Evolutionary conservation across 306 rosid genomes (phyloP).

Genomic region (Gleditsia sinensis): DNA sequence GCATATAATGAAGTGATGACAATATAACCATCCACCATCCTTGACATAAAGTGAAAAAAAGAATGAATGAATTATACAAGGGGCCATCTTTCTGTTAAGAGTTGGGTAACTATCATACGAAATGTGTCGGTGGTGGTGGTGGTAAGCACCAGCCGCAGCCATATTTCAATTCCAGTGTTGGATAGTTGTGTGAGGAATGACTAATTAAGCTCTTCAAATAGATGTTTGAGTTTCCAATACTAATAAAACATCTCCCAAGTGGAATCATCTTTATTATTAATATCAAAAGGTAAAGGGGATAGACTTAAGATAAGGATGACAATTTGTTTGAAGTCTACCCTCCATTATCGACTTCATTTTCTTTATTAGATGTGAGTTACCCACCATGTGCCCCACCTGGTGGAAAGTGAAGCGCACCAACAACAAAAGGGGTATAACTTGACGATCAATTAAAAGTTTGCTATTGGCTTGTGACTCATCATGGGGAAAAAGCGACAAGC

Average conservation of each 20-base stretch:
- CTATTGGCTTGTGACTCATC: constrained; percentile 61
- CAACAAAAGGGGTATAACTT: constrained; percentile 1
- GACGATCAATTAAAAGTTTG: constrained; percentile 25
- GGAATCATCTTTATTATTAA: neutral
- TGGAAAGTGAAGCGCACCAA: constrained; percentile 49
- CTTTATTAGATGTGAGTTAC: constrained; percentile 34
- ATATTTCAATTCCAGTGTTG: too few species aligned
- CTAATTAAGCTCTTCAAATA: too few species aligned
- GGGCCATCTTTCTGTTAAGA: too few species aligned
- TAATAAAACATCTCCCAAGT: too few species aligned
- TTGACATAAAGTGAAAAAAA: too few species aligned
- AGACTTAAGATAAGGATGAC: neutral
- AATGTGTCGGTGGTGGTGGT: too few species aligned
- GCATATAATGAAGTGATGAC: neutral
- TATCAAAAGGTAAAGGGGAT: too few species aligned
- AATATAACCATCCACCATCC: neutral
- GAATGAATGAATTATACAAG: neutral
- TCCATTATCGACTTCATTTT: neutral
- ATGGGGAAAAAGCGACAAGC: constrained; percentile 28
- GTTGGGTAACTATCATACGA: too few species aligned
- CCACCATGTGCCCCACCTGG: constrained; percentile 40
- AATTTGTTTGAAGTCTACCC: neutral
- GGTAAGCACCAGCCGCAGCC: too few species aligned
- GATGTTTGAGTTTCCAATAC: too few species aligned
- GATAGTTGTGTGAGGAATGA: too few species aligned